These are phyloP conservation scores for Flaveria floridana DNA, from an alignment of 140 eudicot genomes.

Conservation along the genomic window DNA sequence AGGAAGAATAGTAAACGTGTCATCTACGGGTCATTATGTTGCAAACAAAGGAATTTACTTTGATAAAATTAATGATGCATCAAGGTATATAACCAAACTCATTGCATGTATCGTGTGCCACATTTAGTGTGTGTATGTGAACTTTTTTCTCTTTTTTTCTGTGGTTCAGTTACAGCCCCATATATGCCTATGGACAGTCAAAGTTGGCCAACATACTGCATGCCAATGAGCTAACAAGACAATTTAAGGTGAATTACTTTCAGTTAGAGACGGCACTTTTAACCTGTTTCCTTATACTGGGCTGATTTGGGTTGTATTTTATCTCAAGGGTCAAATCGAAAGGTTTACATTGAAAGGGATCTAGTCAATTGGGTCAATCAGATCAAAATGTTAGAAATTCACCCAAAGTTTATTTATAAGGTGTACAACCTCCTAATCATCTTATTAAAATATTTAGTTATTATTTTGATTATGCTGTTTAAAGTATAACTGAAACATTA, in stretches of 20 bases:
- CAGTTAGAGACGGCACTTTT: not conserved
- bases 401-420: not conserved
- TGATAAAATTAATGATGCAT: slow-evolving; percentile 66
- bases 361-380: not conserved
- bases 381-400: not conserved
- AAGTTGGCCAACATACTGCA: slow-evolving; percentile 79
- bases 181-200: slow-evolving; percentile 68
- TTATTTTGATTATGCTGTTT: not conserved
- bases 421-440: not conserved
- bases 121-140: not conserved
- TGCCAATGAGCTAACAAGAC: slow-evolving; percentile 65
- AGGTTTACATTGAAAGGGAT: not conserved
- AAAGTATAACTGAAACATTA: not conserved
- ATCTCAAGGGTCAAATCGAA: not conserved
- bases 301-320: not conserved
- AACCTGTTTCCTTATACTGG: not conserved
- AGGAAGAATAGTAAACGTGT: slow-evolving; percentile 68
- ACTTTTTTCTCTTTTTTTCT: not conserved
- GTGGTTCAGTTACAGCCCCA: slow-evolving; percentile 50
- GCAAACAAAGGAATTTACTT: slow-evolving; percentile 58
- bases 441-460: not conserved
- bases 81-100: slow-evolving; percentile 42
- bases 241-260: slow-evolving; percentile 44
- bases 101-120: not conserved
- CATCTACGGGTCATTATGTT: slow-evolving; percentile 54